These are phyloP conservation scores for Mycena filopes DNA, from an alignment of 768 basidiomycete species.

Conservation along the genomic window DNA sequence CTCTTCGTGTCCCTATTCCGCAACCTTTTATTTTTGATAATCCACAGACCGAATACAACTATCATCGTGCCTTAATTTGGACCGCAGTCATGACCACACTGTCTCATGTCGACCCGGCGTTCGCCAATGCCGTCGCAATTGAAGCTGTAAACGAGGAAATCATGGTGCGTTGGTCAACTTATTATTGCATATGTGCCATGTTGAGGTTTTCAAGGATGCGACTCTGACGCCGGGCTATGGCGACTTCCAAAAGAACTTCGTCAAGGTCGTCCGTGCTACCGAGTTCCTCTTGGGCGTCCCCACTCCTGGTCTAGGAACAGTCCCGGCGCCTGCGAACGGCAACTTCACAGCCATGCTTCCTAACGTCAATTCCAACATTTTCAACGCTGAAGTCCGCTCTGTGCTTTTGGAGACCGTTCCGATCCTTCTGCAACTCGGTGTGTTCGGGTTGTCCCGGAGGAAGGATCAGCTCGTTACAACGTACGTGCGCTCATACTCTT, in stretches of 20 bases:
- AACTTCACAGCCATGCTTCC: slow-evolving; percentile 43
- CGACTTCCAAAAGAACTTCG: slow-evolving; percentile 77
- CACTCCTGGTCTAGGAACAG: slow-evolving; percentile 42
- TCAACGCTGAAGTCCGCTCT: slow-evolving; percentile 40
- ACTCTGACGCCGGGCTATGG: slow-evolving; percentile 74
- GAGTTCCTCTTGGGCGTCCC: slow-evolving; percentile 70
- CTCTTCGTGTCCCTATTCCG: not conserved
- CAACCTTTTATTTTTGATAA: no score
- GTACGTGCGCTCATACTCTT: slow-evolving; percentile 35
- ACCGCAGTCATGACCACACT: slow-evolving; percentile 81
- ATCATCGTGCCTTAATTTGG: slow-evolving; percentile 84
- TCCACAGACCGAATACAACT: slow-evolving; percentile 72
- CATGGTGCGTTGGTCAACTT: no score
- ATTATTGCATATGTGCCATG: no score
- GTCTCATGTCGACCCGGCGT: slow-evolving; percentile 74
- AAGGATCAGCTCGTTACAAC: slow-evolving; percentile 43
- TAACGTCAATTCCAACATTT: slow-evolving; percentile 33
- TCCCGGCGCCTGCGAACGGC: slow-evolving; percentile 28
- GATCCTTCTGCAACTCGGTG: slow-evolving; percentile 46
- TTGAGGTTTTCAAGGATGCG: slow-evolving; percentile 62
- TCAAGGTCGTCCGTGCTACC: slow-evolving; percentile 71
- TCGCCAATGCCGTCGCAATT: slow-evolving; percentile 72
- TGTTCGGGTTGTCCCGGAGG: slow-evolving; percentile 19
- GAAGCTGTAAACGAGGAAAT: slow-evolving; percentile 85
- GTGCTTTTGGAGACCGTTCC: slow-evolving; percentile 50